Evolutionary conservation across 106 monocot genomes (phyloP).

Genomic region (Alisma plantagoaquatica): DNA sequence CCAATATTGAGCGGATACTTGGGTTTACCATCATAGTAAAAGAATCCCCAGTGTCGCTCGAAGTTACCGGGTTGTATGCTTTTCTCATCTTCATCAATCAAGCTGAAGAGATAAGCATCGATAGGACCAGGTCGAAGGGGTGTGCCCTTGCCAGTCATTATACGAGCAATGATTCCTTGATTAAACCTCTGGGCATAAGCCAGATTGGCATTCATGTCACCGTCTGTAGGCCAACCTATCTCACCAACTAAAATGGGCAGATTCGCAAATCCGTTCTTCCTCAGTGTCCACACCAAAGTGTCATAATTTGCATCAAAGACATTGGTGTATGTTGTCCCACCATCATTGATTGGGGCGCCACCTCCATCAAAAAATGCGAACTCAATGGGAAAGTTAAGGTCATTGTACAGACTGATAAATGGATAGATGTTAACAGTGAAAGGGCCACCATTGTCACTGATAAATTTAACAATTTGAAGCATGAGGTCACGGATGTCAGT

Average conservation of each 20-base stretch:
- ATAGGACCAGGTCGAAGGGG: conserved; percentile 45
- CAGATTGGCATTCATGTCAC: conserved; percentile 48
- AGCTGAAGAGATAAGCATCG: conserved; percentile 62
- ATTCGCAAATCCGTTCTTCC: too few species aligned
- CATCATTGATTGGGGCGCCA: too few species aligned
- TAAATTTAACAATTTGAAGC: conserved; percentile 57
- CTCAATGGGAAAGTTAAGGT: too few species aligned
- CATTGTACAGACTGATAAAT: too few species aligned
- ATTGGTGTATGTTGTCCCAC: too few species aligned
- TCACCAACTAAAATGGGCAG: conserved; percentile 79
- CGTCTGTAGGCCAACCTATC: conserved; percentile 94
- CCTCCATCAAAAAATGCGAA: too few species aligned
- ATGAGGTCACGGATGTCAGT: conserved; percentile 58
- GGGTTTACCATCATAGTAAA: conserved; percentile 60
- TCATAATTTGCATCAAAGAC: too few species aligned
- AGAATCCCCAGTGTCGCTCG: conserved; percentile 87
- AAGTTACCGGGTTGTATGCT: conserved; percentile 73
- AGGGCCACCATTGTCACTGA: conserved; percentile 55
- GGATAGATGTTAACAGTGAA: too few species aligned
- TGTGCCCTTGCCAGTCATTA: conserved; percentile 40
- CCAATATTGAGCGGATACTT: conserved; percentile 48
- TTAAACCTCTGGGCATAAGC: conserved; percentile 54
- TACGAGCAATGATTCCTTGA: conserved; percentile 55
- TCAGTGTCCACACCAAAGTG: too few species aligned
- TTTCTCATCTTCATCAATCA: too few species aligned